Base-by-base conservation (phyloP, 2,329 filamentous ascomycete genomes). In the Aspergillus ochraceus region DNA sequence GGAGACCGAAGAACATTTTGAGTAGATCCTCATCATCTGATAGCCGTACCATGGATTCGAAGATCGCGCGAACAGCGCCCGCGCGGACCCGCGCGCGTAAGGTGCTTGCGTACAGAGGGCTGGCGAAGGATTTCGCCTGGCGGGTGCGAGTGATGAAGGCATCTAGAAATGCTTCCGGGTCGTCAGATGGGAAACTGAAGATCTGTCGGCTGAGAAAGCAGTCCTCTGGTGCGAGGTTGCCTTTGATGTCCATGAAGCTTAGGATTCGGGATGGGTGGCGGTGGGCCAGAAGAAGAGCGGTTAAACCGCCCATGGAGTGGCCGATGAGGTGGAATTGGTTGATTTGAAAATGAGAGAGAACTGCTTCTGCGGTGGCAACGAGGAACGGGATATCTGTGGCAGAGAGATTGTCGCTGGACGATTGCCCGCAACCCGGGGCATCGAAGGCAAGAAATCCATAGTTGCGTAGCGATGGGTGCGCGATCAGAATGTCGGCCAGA, bases 141-240 rank as follows among this genome's bases (percentile, higher is more conserved):
- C 64, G 54, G 1, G 63, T 68, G 1, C 64, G 62, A 24, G 60
- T 55, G 17, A 66, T 64, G 14, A 70, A 70, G 0, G 52, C 51
- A 26, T 65, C 57, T 6, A 70, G 45, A n/a, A 71, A 70, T 1
- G 51, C 56, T 6, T 64, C 60, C 0, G 56, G 57, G 14, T 65
- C 55, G 14, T 63, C 57, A 1, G 63, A 52, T 2, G 61, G 61
- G 52, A 63, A 64, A 6, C 12, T 36, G 32, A 68, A 68, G 39
- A 68, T 68, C 49, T 71, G 68, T 2, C 66, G 61, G 47, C 67
- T 70, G 32, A 68, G 64, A 55, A 69, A 70, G 56, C 65, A 70
- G 54, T 70, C 68, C 39, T 70, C 68, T 1, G 65, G 65, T 1
- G 66, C 63, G 11, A 69, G 65, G 20, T 70, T 70, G 22, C 66